Percentiles rank a stretch among this genome's conserved stretches.
Evolutionary conservation across 768 basidiomycete genomes (phyloP).

Genomic region (Lactifluus rugatus): DNA sequence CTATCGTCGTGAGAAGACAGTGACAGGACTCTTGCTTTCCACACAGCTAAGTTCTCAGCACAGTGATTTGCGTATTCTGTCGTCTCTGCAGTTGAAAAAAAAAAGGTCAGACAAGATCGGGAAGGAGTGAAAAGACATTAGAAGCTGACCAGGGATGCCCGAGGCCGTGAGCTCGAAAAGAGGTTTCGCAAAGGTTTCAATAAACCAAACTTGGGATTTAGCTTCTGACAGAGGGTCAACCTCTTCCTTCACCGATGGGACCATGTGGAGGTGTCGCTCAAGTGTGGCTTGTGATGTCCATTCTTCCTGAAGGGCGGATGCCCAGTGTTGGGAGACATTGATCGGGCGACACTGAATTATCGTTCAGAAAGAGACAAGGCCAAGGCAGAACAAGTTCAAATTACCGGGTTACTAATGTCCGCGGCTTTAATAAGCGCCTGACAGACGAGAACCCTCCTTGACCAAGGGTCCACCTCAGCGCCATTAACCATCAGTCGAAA

Average conservation of each 20-base stretch:
- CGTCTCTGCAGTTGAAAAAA: constrained; percentile 41
- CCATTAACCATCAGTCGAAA: constrained; percentile 44
- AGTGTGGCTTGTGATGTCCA: constrained; percentile 87
- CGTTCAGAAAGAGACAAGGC: not conserved
- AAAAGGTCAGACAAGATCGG: not conserved
- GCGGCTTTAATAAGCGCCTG: constrained; percentile 95
- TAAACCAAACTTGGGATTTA: constrained; percentile 82
- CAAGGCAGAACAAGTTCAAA: constrained; percentile 27
- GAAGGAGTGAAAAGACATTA: not conserved
- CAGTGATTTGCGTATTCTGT: constrained; percentile 57
- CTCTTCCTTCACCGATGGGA: constrained; percentile 40
- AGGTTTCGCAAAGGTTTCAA: constrained; percentile 71
- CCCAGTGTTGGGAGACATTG: constrained; percentile 89
- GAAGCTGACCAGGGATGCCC: constrained; percentile 60
- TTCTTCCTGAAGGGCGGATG: constrained; percentile 75
- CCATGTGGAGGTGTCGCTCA: constrained; percentile 69
- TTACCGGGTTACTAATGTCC: constrained; percentile 95
- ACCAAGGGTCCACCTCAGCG: constrained; percentile 29
- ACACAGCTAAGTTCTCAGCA: constrained; percentile 54
- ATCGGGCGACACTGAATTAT: constrained; percentile 74
- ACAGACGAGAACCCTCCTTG: constrained; percentile 59
- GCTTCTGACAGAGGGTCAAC: constrained; percentile 56
- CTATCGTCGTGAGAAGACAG: constrained; percentile 25
- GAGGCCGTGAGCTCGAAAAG: constrained; percentile 66
- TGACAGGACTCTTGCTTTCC: constrained; percentile 46